phyloP scores from a whole-genome alignment of 306 rosid genomes.

The Herpetospermum pedunculosum region DNA sequence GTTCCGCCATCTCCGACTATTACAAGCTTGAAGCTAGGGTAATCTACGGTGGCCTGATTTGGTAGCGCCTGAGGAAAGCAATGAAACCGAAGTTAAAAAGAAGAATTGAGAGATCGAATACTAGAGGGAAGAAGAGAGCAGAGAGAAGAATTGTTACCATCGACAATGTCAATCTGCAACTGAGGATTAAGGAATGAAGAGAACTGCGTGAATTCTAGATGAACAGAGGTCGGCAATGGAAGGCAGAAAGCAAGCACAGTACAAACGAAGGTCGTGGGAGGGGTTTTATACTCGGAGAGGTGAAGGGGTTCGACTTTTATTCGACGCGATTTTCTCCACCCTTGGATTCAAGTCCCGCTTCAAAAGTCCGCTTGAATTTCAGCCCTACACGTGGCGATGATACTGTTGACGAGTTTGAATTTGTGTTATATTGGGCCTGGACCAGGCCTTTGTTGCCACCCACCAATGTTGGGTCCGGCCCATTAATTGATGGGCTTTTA shows the following conservation, averaged over 20 bases:
- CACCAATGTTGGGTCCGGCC: background rate
- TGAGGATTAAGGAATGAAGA: background rate
- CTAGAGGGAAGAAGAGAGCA: background rate
- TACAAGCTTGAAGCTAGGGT: conserved; percentile 77
- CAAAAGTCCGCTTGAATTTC: conserved; percentile 16
- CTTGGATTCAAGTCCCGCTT: conserved; percentile 17
- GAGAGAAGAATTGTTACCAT: background rate
- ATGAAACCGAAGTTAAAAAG: background rate
- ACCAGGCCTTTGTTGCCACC: background rate
- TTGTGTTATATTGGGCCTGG: background rate
- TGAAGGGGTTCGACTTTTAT: conserved; percentile 11
- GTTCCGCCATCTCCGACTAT: conserved; percentile 88
- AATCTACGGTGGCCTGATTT: conserved; percentile 65
- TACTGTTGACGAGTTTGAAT: background rate
- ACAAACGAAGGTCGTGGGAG: background rate
- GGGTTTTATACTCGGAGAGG: background rate
- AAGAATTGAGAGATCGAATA: background rate
- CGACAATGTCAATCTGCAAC: background rate
- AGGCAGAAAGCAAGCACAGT: background rate
- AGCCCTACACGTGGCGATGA: conserved; percentile 8
- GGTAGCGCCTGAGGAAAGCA: conserved; percentile 44
- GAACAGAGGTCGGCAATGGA: background rate
- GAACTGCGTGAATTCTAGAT: background rate
- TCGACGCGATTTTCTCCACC: conserved; percentile 16
- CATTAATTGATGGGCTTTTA: background rate